Evolutionary conservation across 202 grass and related monocot species (phyloP), one percentile per base, ranked within the genome.

Genomic region (Panicum hallii): DNA sequence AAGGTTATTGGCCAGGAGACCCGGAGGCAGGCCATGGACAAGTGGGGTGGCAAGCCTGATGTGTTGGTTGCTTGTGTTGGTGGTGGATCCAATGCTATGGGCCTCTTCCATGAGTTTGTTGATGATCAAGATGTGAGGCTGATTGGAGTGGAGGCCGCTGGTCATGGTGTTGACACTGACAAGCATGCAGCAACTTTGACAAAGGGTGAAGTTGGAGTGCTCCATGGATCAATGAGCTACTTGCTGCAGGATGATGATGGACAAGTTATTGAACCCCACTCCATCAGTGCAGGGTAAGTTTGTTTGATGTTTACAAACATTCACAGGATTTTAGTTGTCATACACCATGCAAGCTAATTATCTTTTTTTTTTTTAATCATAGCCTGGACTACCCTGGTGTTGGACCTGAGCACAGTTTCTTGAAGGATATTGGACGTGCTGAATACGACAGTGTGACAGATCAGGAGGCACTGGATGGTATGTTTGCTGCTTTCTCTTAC

Each of bases 51-150:
- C 63, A 92, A 85, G 66, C 97, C 97, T 41, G 90, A 99, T 74
- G 91, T 99, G 9, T 57, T 99, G 75, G 93, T 99, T 85, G 97
- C 97, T 30, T 99, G 97, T 17, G 91, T 99, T 11, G 97, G 97
- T 26, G 97, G 97, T 17, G 91, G 97, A 53, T 99, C 97, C 74
- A 99, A 99, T n/a, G 97, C 97, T 53, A 99, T 99, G 90, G 97
- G 97, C 19, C 86, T 99, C 56, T 99, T 99, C 82, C 93, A 93
- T 74, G 97, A 99, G 72, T 99, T 99, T 67, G 90, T 99, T 69
- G 90, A 94, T 40, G 97, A 99, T 87, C 83, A 87, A 69, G 91
- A 96, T 75, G 79, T 96, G 36, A 99, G 91, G 45, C 56, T 99
- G 30, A 80, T 99, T 56, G 97, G 97, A 72, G 97, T 99, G 45